Conservation (phyloP, 225 moss, liverwort and hornwort species). For the Polytrichum commune region DNA sequence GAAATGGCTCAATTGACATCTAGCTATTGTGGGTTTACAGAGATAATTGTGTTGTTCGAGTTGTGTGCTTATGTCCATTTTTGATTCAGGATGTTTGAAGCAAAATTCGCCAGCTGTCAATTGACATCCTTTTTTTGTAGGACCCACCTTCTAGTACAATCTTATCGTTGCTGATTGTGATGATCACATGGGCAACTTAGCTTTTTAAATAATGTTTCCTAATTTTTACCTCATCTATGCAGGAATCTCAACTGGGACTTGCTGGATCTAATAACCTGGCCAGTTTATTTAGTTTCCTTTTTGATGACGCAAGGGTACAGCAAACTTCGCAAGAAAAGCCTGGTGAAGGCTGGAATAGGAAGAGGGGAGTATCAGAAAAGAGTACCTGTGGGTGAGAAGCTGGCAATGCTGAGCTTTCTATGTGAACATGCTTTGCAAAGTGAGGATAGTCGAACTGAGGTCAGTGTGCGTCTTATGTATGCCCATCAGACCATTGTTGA, state of each 20-base stretch:
- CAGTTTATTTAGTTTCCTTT: constrained; percentile 69
- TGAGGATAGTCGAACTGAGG: constrained; percentile 82
- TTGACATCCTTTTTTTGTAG: too few species aligned
- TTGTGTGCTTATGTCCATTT: not conserved
- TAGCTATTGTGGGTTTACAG: too few species aligned
- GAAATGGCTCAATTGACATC: too few species aligned
- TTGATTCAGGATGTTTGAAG: too few species aligned
- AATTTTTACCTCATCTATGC: constrained; percentile 20
- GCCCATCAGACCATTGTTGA: constrained; percentile 46
- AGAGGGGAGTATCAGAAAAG: constrained; percentile 63
- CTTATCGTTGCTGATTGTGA: too few species aligned
- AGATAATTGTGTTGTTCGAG: not conserved
- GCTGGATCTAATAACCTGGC: constrained; percentile 87
- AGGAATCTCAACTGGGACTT: constrained; percentile 87
- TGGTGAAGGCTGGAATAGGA: constrained; percentile 50
- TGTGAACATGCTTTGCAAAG: constrained; percentile 85
- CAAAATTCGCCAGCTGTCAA: too few species aligned
- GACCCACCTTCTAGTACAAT: too few species aligned
- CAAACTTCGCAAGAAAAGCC: constrained; percentile 40
- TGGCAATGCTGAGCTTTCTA: constrained; percentile 80
- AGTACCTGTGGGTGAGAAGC: constrained; percentile 61
- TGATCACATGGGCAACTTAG: too few species aligned
- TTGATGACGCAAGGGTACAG: constrained; percentile 78
- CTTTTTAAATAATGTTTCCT: not conserved
- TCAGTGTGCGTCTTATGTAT: constrained; percentile 70